Conservation (phyloP, 345 rosid species). For the Viola odorata region DNA sequence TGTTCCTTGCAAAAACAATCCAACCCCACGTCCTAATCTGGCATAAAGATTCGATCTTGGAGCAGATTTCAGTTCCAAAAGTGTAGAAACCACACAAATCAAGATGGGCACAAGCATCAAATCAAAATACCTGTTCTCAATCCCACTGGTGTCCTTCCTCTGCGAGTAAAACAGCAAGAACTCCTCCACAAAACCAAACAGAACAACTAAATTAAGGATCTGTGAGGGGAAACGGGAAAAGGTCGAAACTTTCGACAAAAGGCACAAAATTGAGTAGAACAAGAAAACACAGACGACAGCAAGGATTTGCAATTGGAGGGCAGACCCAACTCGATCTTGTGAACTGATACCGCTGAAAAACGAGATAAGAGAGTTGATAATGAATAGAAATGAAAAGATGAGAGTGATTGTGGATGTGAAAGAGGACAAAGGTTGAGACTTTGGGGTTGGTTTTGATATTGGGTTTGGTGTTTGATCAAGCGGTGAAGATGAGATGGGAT, state of each 20-base stretch:
- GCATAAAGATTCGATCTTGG: slow-evolving; percentile 22
- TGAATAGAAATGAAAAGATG: slow-evolving; percentile 43
- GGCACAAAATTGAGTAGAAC: slow-evolving; percentile 51
- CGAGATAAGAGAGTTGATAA: slow-evolving; percentile 51
- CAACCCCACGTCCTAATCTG: slow-evolving; percentile 57
- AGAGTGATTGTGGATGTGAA: slow-evolving; percentile 19
- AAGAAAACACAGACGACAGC: slow-evolving; percentile 52
- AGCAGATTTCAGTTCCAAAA: slow-evolving; percentile 37
- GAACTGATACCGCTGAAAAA: slow-evolving; percentile 44
- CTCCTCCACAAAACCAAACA: slow-evolving; percentile 80
- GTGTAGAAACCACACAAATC: slow-evolving; percentile 52
- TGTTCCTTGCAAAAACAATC: slow-evolving; percentile 68
- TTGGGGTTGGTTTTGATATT: slow-evolving; percentile 10
- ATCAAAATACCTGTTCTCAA: slow-evolving; percentile 61
- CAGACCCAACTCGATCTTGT: slow-evolving; percentile 57
- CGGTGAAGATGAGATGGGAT: slow-evolving; percentile 27
- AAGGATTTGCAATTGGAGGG: slow-evolving; percentile 60
- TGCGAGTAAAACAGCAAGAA: slow-evolving; percentile 68
- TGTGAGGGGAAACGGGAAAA: slow-evolving; percentile 38
- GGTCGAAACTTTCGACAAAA: slow-evolving; percentile 25
- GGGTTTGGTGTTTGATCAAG: slow-evolving; percentile 17
- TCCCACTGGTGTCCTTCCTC: slow-evolving; percentile 54
- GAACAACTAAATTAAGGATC: slow-evolving; percentile 47
- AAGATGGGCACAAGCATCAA: slow-evolving; percentile 77
- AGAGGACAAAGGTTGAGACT: slow-evolving; percentile 12